Conservation (phyloP, 768 basidiomycete species). For the Boletus tomentosulus region DNA sequence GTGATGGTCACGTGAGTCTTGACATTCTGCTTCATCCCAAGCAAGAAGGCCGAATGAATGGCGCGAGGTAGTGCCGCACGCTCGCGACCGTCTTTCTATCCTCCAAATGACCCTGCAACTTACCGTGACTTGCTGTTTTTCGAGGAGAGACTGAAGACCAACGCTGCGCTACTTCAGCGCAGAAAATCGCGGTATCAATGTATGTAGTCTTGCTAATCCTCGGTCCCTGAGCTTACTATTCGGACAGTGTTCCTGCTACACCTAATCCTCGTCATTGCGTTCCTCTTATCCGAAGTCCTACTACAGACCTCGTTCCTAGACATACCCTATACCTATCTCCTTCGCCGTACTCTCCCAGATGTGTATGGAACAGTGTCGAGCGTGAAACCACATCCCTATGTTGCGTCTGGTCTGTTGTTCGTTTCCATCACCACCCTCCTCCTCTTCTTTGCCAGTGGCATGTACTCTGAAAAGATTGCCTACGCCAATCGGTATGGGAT, state of each 20-base stretch:
- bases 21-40: not conserved
- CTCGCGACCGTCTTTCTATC: constrained; percentile 42
- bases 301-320: constrained; percentile 64
- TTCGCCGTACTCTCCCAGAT: constrained; percentile 50
- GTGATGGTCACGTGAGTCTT: constrained; percentile 19
- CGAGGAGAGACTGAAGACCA: constrained; percentile 95
- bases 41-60: constrained; percentile 15
- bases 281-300: constrained; percentile 73
- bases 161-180: constrained; percentile 73
- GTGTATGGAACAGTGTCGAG: constrained; percentile 38
- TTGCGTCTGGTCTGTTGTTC: constrained; percentile 75
- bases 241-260: constrained; percentile 69
- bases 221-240: constrained; percentile 12
- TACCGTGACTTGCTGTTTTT: constrained; percentile 88
- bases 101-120: constrained; percentile 72
- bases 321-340: constrained; percentile 52
- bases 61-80: constrained; percentile 21
- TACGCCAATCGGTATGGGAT: constrained; percentile 87
- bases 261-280: constrained; percentile 60
- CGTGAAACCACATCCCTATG: constrained; percentile 62
- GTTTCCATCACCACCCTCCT: constrained; percentile 87
- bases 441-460: constrained; percentile 94
- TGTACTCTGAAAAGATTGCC: constrained; percentile 93
- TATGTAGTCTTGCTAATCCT: constrained; percentile 35
- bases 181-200: constrained; percentile 82